A percentile compares a stretch with the other conserved stretches of the same genome.
Evolutionary conservation across 192 early-diverging fungal genomes (phyloP).

Genomic region (Podila clonocystis): DNA sequence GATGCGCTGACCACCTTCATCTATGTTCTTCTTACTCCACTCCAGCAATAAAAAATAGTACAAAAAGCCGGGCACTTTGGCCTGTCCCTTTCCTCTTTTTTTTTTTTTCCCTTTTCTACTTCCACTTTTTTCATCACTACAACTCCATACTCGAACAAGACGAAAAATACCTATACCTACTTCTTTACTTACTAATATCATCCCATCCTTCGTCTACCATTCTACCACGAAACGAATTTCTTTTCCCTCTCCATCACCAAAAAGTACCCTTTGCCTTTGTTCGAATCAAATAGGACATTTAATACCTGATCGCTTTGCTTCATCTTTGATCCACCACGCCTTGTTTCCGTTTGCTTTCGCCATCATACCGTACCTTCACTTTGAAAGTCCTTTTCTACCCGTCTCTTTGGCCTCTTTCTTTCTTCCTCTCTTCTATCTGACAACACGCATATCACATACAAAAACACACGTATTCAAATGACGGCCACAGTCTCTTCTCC

Average conservation of each 20-base stretch:
- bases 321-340: too few relatives aligned
- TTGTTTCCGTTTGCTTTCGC: not conserved
- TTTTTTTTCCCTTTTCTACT: conserved; percentile 4
- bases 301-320: too few relatives aligned
- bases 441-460: not conserved
- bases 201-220: too few relatives aligned
- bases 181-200: not conserved
- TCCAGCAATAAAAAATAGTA: not conserved
- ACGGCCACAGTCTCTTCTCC: conserved; percentile 47
- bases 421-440: conserved; percentile 1
- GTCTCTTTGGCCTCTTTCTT: not conserved
- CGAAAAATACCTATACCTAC: too few relatives aligned
- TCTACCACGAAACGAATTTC: too few relatives aligned
- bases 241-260: too few relatives aligned
- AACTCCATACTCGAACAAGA: too few relatives aligned
- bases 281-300: too few relatives aligned
- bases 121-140: too few relatives aligned
- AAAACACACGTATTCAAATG: conserved; percentile 1
- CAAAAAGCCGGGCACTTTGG: not conserved
- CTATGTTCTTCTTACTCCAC: too few relatives aligned
- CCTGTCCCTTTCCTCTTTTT: not conserved
- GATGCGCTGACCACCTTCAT: not conserved
- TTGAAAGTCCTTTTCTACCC: not conserved
- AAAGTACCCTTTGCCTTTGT: too few relatives aligned
- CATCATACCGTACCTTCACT: not conserved